Evolutionary conservation across 345 rosid species (phyloP), one percentile per base, ranked within the genome.

Genomic region (Salix exigua): DNA sequence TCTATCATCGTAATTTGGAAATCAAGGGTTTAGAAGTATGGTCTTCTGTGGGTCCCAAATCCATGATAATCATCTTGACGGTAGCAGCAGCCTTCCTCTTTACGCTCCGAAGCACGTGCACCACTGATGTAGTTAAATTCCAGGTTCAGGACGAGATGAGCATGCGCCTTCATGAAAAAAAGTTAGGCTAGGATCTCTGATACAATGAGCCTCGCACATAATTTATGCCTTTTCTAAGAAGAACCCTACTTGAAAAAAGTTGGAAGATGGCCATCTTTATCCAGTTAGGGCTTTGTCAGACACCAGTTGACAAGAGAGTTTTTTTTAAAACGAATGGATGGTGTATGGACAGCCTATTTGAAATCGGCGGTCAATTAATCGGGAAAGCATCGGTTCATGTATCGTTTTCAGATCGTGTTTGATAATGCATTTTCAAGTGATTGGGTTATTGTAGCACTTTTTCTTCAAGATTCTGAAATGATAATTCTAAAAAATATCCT

Each of bases 101-200:
- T 66, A 85, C 85, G 80, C 76, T 31, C 77, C 75, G 8, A 38
- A 63, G 25, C 87, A 81, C 83, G 77, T 81, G 84, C 80, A 23
- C 42, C 13, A 3, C 72, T 66, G 1, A 3, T 42, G 10, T 2
- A 19, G 28, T n/a, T 21, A 5, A 65, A 37, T 10, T 68, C 71
- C 25, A 66, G 35, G 21, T 21, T 14, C 7, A 6, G 1, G 40
- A 14, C 21, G 42, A 37, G 48, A 37, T 1, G 63, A 25, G 63
- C 63, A 58, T 23, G 63, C 28, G 10, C 63, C 63, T 58, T 58
- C 63, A 4, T 23, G 63, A 9, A n/a, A 10, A 14, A 12, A 30
- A 16, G 38, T 2, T 0, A 14, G n/a, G 28, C 16, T 21, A 4
- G n/a, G 23, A 58, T 23, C 28, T 58, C 63, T 23, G 26, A 0